Conservation (phyloP, 257 asterid species). For the Nicotiana benthamiana region DNA sequence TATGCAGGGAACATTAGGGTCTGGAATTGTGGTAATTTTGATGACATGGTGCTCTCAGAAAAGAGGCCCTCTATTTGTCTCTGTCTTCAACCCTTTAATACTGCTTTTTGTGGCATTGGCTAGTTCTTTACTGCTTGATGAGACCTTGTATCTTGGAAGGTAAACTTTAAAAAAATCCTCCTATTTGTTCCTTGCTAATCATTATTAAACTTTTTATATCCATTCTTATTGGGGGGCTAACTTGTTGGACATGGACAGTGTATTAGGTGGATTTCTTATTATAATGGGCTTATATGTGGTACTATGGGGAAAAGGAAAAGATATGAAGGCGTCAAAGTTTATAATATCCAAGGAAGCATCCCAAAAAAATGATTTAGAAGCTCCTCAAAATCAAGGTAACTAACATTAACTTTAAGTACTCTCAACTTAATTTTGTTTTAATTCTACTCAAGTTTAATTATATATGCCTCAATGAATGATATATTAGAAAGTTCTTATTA, state of each 20-base stretch:
- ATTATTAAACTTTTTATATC: too few relatives aligned
- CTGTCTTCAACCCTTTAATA: constrained; percentile 42
- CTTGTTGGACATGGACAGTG: constrained; percentile 17
- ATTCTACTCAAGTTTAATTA: too few relatives aligned
- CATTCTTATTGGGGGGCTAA: neutral
- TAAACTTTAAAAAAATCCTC: constrained; percentile 14
- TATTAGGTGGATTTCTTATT: constrained; percentile 42
- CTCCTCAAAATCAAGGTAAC: constrained; percentile 4
- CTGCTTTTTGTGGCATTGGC: constrained; percentile 56
- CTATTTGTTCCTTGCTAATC: neutral
- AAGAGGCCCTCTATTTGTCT: constrained; percentile 54
- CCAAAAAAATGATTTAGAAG: constrained; percentile 7
- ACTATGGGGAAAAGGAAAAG: constrained; percentile 45
- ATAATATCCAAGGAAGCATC: neutral
- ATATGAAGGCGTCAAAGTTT: constrained; percentile 14
- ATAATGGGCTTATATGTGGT: constrained; percentile 41
- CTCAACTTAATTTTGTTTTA: neutral
- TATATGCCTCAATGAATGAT: too few relatives aligned
- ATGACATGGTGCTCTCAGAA: constrained; percentile 44
- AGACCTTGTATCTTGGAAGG: constrained; percentile 50
- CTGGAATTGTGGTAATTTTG: constrained; percentile 34
- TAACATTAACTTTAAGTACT: neutral
- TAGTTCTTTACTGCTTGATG: constrained; percentile 42
- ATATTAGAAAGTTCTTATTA: too few relatives aligned
- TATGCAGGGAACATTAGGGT: constrained; percentile 45